These are phyloP conservation scores for Thelonectria rubi DNA, from an alignment of 2,329 filamentous ascomycete genomes.

Conservation along the genomic window DNA sequence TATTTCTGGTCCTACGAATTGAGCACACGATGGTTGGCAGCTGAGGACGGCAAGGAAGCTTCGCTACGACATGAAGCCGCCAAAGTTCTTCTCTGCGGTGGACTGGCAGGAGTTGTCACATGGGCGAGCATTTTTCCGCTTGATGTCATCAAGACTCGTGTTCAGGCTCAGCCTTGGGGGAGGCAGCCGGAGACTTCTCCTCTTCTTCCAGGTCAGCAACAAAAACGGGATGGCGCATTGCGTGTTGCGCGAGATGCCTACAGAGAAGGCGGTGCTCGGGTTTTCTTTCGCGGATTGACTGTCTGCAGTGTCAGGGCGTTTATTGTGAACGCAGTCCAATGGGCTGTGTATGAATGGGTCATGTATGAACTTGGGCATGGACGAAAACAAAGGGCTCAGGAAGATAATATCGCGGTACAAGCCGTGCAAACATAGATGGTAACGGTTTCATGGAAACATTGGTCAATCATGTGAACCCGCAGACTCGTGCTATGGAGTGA, in stretches of 20 bases:
- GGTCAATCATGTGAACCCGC: not conserved
- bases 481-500: too few relatives aligned
- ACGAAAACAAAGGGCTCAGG: constrained; percentile 26
- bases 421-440: constrained; percentile 12
- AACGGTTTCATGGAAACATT: not conserved
- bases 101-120: constrained; percentile 84
- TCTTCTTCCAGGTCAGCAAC: constrained; percentile 33
- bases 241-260: constrained; percentile 75
- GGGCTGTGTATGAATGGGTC: constrained; percentile 90
- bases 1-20: constrained; percentile 96
- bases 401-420: constrained; percentile 6
- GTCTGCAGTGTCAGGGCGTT: constrained; percentile 89
- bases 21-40: constrained; percentile 64
- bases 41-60: constrained; percentile 29
- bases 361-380: constrained; percentile 66
- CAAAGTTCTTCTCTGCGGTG: constrained; percentile 82
- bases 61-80: constrained; percentile 57
- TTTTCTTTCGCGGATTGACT: constrained; percentile 78
- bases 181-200: constrained; percentile 28
- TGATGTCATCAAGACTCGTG: constrained; percentile 89
- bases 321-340: constrained; percentile 91
- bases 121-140: constrained; percentile 93
- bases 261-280: constrained; percentile 64
- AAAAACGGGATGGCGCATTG: constrained; percentile 59
- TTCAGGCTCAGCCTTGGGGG: constrained; percentile 75